phyloP scores from a whole-genome alignment of 148 eudicot genomes.

The Salicornia ramosissima region DNA sequence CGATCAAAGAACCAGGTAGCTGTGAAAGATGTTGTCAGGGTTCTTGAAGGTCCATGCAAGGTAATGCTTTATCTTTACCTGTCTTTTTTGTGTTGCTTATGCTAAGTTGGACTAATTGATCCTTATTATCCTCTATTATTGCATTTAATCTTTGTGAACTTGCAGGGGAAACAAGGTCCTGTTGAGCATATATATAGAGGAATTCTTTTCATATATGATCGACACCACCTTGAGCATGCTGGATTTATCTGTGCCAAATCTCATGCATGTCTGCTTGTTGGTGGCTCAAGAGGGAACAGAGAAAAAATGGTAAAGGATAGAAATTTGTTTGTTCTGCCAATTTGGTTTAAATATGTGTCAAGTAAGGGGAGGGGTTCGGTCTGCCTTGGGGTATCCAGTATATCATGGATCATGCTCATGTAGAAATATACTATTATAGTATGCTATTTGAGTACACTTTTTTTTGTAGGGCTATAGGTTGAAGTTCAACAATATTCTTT shows the following conservation, averaged over 20 bases:
- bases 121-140: not conserved
- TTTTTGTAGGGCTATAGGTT: not conserved
- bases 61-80: conserved; percentile 29
- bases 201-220: conserved; percentile 71
- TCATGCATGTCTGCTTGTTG: conserved; percentile 72
- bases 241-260: conserved; percentile 94
- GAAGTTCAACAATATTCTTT: too few relatives aligned
- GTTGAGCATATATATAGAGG: conserved; percentile 87
- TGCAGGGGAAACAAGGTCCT: conserved; percentile 97
- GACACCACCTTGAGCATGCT: conserved; percentile 98
- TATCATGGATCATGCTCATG: not conserved
- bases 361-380: not conserved
- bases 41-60: conserved; percentile 79
- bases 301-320: conserved; percentile 42
- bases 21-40: conserved; percentile 79
- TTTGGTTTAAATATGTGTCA: not conserved
- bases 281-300: conserved; percentile 72
- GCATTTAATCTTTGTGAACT: conserved; percentile 7
- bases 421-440: not conserved
- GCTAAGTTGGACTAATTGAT: not conserved
- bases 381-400: not conserved
- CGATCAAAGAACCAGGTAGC: conserved; percentile 61
- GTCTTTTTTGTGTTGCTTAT: not conserved
- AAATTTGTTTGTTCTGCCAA: not conserved
- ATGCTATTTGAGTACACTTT: not conserved